A percentile compares a stretch with the other conserved stretches of the same genome.
Evolutionary conservation across 2,329 filamentous ascomycete species (phyloP).

Genomic region (Sporothrix pseudoabietina): DNA sequence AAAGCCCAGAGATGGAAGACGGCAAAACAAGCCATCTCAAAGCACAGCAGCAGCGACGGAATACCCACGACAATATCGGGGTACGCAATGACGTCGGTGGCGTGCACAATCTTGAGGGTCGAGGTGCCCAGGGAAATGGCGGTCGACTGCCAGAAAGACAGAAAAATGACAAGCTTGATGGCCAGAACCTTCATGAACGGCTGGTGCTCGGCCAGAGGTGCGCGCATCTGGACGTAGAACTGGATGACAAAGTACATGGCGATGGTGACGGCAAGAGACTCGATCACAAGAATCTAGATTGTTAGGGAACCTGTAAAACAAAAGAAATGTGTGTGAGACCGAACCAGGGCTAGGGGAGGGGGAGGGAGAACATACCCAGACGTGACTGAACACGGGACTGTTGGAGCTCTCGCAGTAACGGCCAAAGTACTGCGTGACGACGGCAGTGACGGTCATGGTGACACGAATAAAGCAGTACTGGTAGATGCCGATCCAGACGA

Average conservation of each 20-base stretch:
- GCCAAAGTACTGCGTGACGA: slow-evolving; percentile 68
- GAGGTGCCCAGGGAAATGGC: slow-evolving; percentile 57
- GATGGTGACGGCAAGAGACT: slow-evolving; percentile 71
- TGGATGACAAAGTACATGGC: slow-evolving; percentile 90
- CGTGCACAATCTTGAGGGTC: slow-evolving; percentile 62
- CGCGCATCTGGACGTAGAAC: slow-evolving; percentile 77
- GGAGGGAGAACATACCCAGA: slow-evolving; percentile 63
- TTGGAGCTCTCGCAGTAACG: slow-evolving; percentile 79
- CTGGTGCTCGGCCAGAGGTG: slow-evolving; percentile 66
- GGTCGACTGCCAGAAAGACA: slow-evolving; percentile 81
- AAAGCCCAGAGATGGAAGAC: slow-evolving; percentile 82
- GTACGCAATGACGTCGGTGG: slow-evolving; percentile 64
- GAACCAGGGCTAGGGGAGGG: background rate
- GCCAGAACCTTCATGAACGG: slow-evolving; percentile 80
- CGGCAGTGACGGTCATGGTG: slow-evolving; percentile 75
- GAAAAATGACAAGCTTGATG: slow-evolving; percentile 89
- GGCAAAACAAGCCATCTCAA: slow-evolving; percentile 83
- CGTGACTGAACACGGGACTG: slow-evolving; percentile 75
- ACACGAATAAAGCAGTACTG: slow-evolving; percentile 85
- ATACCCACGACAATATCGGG: slow-evolving; percentile 81
- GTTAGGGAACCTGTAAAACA: background rate
- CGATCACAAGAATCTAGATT: slow-evolving; percentile 64
- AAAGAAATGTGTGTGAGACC: background rate
- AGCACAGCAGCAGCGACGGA: slow-evolving; percentile 72
- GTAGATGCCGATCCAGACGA: slow-evolving; percentile 79